Base-by-base conservation (phyloP, 1,284 basidiomycete species). In the Malassezia nana region DNA sequence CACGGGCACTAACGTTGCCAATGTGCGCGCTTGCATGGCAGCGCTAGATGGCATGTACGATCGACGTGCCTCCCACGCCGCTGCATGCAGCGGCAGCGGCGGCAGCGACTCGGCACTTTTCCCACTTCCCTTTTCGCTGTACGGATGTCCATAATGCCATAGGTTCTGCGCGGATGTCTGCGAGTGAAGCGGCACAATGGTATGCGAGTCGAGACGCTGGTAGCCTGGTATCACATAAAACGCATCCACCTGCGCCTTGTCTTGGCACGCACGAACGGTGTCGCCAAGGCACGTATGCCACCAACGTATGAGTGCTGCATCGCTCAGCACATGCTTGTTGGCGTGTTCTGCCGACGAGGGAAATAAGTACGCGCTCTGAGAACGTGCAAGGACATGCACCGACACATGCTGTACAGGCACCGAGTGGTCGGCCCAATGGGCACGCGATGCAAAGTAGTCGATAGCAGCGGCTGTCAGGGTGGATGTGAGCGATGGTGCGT, bases 361-460 rank as follows among this genome's bases (percentile, higher is more conserved):
- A 74, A 98, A 96, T 26, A 98, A 79, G 73, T 98, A 98, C 71
- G 95, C 90, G 30, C 77, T 78, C 75, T 96, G 91, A 1, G 87
- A 83, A 16, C 90, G 81, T 1, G 92, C 92, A 67, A 98, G 94
- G 26, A 96, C 79, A 64, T 94, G 88, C 6, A 95, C 78, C 1
- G 61, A 62, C 10, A 70, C 52, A 44, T 71, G 67, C 10, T 45
- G 39, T 28, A 72, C 32, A 2, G 46, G 40, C 25, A 26, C 55
- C 39, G 40, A n/a, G 13, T 46, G 24, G 15, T 35, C 10, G 18
- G 20, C 72, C 63, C n/a, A 84, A 52, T 74, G 82, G 40, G 82
- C 77, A 30, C 83, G 79, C 10, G 61, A 55, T 4, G 60, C 55
- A 74, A 87, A 87, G 76, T 81, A 87, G 3, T 69, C 58, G 8